Evolutionary conservation across 805 yeast species (phyloP), one percentile per base, ranked within the genome.

Genomic region (Priceomyces carsonii): DNA sequence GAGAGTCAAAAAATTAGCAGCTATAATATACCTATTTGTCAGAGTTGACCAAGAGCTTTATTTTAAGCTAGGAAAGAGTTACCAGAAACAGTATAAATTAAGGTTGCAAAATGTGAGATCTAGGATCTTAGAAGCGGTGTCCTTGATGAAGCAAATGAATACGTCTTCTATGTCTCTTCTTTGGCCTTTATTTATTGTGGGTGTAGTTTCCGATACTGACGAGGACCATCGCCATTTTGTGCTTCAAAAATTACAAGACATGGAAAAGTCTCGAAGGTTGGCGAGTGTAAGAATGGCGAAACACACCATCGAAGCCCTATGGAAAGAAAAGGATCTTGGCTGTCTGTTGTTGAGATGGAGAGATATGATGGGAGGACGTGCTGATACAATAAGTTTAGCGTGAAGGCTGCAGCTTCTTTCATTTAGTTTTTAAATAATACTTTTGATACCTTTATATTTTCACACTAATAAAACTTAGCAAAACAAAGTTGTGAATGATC

Each of bases 171-270:
- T 63, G 59, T 56, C 72, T 1, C 37, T 68, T 10, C 41, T 66
- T 2, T 68, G 74, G 74, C 68, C 74, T 1, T 33, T 66, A 3
- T 68, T 67, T 41, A 52, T 68, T 3, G 40, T 67, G 12, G 73
- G 72, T 1, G 43, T 65, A 3, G 61, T 60, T 0, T 48, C 62
- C 3, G 53, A 51, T 7, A 55, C 50, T 6, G 32, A 31, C 16
- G 70, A 63, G 20, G 64, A 61, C 2, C 58, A 52, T 12, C 42
- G 72, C 23, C 61, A 67, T 69, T 66, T 63, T 47, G 67, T 67
- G 2, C 43, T 68, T 16, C 46, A 58, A 18, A 47, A 56, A 2
- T 40, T 68, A 26, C 47, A 51, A 3, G 50, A 52, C 25, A 58
- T 68, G 67, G 65, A 65, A 40, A 45, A 40, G n/a, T 42, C 48